Conservation (phyloP, 805 yeast genomes). For the Tetrapisispora pingtungensis region DNA sequence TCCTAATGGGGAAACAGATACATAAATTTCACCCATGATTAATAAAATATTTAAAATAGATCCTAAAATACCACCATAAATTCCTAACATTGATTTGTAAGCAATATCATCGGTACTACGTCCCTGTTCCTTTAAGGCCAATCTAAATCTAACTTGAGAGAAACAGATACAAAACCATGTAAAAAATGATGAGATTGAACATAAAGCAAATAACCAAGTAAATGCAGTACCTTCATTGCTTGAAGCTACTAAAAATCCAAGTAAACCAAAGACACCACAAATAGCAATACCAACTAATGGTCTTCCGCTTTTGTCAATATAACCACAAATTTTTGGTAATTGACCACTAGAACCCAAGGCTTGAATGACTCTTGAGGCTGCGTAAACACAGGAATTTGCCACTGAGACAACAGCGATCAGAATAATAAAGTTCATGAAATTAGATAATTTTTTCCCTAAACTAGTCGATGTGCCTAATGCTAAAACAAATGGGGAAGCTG, state of each 20-base stretch:
- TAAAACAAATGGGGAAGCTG: slow-evolving; percentile 45
- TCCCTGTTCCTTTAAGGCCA: slow-evolving; percentile 44
- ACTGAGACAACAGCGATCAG: slow-evolving; percentile 50
- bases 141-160: slow-evolving; percentile 59
- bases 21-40: slow-evolving; percentile 50
- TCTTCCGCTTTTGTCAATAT: slow-evolving; percentile 43
- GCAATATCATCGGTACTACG: slow-evolving; percentile 39
- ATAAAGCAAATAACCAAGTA: slow-evolving; percentile 66
- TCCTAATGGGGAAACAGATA: slow-evolving; percentile 61
- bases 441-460: slow-evolving; percentile 33
- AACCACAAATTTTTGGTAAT: slow-evolving; percentile 39
- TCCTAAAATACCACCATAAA: slow-evolving; percentile 36
- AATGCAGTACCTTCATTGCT: slow-evolving; percentile 50
- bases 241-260: slow-evolving; percentile 51
- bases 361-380: slow-evolving; percentile 46
- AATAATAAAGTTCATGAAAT: slow-evolving; percentile 50
- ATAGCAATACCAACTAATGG: slow-evolving; percentile 41
- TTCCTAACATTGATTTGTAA: slow-evolving; percentile 39
- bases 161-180: slow-evolving; percentile 71
- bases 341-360: slow-evolving; percentile 43
- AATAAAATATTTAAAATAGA: slow-evolving; percentile 39
- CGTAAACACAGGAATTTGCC: slow-evolving; percentile 52
- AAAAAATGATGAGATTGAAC: slow-evolving; percentile 68
- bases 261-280: slow-evolving; percentile 40
- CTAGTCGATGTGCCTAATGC: slow-evolving; percentile 35